Base-by-base conservation (phyloP, 345 rosid genomes). In the Sisymbrium altissimum region DNA sequence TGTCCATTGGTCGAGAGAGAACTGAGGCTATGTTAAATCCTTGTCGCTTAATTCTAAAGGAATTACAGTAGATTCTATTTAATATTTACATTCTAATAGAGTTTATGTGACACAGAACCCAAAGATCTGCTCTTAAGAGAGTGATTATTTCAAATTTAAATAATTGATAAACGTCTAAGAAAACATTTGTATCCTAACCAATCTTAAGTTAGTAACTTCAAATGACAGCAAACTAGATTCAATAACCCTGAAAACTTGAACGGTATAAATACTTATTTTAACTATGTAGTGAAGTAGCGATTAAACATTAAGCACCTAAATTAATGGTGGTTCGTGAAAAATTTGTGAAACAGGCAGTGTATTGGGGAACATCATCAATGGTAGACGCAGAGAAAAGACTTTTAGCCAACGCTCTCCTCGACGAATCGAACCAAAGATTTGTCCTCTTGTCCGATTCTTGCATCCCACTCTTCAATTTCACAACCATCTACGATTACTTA, bases 281-380 rank as follows among this genome's bases (percentile, higher is more conserved):
- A 12, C 9, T 35, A 8, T 19, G 7, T 19, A 33, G 2, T 19
- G 7, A 13, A 33, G 2, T 64, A 7, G 11, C 0, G 9, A n/a
- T n/a, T n/a, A 59, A 15, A 3, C 40, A 10, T 17, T 9, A 17
- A 32, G 11, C 6, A 7, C 33, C 6, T 44, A 23, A 49, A 23
- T 11, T 52, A 7, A 40, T 40, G 23, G 5, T 62, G 41, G 13
- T 30, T 52, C 1, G 53, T 72, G 69, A 40, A 41, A 40, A 12
- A 4, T 35, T n/a, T 58, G 19, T 75, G 9, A 59, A 30, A 64
- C 87, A 88, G 94, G 68, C 80, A 2, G 94, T 83, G 10, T 64
- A 77, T 19, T 91, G 92, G 94, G 97, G 95, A 49, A 87, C 82
- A 33, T 49, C 82, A 30, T 58, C 89, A 36, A 87, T 91, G 95